These are phyloP conservation scores for Sclerotinia glacialis DNA, from an alignment of 2,329 filamentous ascomycete species.

Conservation along the genomic window DNA sequence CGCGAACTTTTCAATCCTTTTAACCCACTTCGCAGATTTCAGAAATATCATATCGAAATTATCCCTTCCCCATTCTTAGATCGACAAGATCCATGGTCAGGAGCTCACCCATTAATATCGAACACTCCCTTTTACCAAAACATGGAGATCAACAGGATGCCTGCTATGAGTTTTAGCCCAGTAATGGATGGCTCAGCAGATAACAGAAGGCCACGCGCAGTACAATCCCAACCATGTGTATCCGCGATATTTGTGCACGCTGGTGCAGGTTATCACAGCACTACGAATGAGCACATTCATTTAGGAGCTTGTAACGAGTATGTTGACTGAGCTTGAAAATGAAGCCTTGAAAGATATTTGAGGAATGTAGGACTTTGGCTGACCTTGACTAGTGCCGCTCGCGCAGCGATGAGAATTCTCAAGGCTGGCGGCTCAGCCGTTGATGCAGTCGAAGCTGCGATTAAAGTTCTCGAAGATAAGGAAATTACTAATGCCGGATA, in stretches of 20 bases:
- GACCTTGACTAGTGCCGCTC: conserved; percentile 63
- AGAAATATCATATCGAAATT: conserved; percentile 21
- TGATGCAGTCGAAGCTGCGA: conserved; percentile 85
- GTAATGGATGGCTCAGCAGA: conserved; percentile 37
- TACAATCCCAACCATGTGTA: conserved; percentile 38
- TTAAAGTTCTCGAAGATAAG: conserved; percentile 84
- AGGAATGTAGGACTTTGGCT: conserved; percentile 27
- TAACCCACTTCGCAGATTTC: conserved; percentile 27
- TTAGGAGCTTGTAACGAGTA: conserved; percentile 86
- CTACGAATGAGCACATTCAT: conserved; percentile 79
- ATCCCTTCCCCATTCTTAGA: conserved; percentile 25
- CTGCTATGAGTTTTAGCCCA: conserved; percentile 15
- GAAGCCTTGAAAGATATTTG: background rate
- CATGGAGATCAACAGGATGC: background rate
- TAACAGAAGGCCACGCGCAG: conserved; percentile 22
- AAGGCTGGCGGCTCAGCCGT: conserved; percentile 75
- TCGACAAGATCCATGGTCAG: conserved; percentile 22
- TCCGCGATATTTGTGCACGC: conserved; percentile 93
- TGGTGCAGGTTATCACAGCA: conserved; percentile 89
- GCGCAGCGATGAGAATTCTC: conserved; percentile 76
- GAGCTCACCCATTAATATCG: background rate
- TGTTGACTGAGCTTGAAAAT: conserved; percentile 41
- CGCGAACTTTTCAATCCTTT: conserved; percentile 24
- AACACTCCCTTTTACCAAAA: conserved; percentile 5
- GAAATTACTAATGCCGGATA: conserved; percentile 97